Evolutionary conservation across 2,329 filamentous ascomycete species (phyloP), one percentile per base, ranked within the genome.

Genomic region (Huntiella moniliformis): DNA sequence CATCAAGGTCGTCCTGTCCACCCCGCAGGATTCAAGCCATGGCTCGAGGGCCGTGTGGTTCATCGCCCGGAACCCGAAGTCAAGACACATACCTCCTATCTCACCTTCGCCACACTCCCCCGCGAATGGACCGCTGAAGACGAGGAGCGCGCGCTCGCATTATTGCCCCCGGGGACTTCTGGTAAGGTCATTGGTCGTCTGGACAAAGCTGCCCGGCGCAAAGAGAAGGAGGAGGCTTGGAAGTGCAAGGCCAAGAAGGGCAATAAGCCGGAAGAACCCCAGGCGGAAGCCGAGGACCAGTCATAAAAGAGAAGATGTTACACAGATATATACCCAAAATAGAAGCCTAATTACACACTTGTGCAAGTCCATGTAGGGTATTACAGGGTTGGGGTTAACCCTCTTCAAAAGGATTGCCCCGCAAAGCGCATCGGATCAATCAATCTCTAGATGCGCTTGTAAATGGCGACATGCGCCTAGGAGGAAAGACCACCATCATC

Each of bases 1-100:
- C 13, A 22, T 6, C 41, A 44, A 33, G 22, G 33, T 10, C 39
- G 38, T 13, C 38, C 38, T 2, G 15, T 22, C 8, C 35, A 17
- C n/a, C 38, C 36, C 7, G 47, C 43, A 6, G 38, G 38, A 13
- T 40, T 39, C 10, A 76, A 82, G 51, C 60, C 72, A 1, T 93
- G 79, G 64, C 74, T 81, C 57, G 74, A 87, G 51, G 91, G 91
- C 1, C 73, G 75, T 22, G 57, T 96, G 36, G 71, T 85, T 28
- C 84, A 92, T 55, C 73, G 85, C 17, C 77, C 82, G 0, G 91
- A 98, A 63, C 66, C 77, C 0, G 91, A 98, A 56, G 65, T 96
- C 50, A 95, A 94, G 69, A 91, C 83, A 5, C 91, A 98, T 61
- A 98, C 91, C 0, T 91, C 82, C n/a, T 98, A 98, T 59, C 71